Conservation (phyloP, 2,329 filamentous ascomycete species). For the Botryotinia calthae region DNA sequence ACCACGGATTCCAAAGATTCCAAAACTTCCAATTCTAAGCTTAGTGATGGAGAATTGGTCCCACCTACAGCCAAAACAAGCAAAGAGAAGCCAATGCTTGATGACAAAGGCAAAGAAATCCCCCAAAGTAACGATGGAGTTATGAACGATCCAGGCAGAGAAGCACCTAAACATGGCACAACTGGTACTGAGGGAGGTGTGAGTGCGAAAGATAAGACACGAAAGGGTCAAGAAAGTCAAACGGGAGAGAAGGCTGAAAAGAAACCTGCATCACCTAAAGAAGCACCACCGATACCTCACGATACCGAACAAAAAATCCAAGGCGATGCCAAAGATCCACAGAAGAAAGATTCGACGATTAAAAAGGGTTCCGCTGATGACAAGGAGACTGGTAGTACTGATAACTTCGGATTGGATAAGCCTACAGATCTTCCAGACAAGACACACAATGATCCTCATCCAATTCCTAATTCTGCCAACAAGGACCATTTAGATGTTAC, state of each 20-base stretch:
- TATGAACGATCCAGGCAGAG: slow-evolving; percentile 83
- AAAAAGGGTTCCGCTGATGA: slow-evolving; percentile 41
- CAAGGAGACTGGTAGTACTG: slow-evolving; percentile 32
- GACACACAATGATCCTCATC: slow-evolving; percentile 70
- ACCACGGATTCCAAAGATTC: slow-evolving; percentile 26
- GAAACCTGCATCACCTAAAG: slow-evolving; percentile 79
- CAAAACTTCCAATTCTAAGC: slow-evolving; percentile 40
- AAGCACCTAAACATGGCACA: slow-evolving; percentile 77
- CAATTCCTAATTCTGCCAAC: slow-evolving; percentile 62
- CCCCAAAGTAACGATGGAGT: slow-evolving; percentile 72
- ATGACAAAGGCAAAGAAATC: slow-evolving; percentile 59
- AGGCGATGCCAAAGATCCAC: slow-evolving; percentile 37
- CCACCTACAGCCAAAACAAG: slow-evolving; percentile 45
- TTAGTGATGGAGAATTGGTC: slow-evolving; percentile 39
- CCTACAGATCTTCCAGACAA: slow-evolving; percentile 76
- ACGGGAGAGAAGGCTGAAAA: slow-evolving; percentile 67
- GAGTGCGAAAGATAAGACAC: slow-evolving; percentile 78
- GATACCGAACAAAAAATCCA: slow-evolving; percentile 71
- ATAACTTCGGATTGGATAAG: slow-evolving; percentile 62
- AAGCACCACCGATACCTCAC: slow-evolving; percentile 76
- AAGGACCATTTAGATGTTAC: slow-evolving; percentile 60
- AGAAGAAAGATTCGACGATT: slow-evolving; percentile 40
- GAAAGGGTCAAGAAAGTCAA: slow-evolving; percentile 64
- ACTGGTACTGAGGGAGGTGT: slow-evolving; percentile 88
- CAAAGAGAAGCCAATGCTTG: slow-evolving; percentile 42